phyloP scores from a whole-genome alignment of 768 basidiomycete species.

The Wakefieldia striispora region DNA sequence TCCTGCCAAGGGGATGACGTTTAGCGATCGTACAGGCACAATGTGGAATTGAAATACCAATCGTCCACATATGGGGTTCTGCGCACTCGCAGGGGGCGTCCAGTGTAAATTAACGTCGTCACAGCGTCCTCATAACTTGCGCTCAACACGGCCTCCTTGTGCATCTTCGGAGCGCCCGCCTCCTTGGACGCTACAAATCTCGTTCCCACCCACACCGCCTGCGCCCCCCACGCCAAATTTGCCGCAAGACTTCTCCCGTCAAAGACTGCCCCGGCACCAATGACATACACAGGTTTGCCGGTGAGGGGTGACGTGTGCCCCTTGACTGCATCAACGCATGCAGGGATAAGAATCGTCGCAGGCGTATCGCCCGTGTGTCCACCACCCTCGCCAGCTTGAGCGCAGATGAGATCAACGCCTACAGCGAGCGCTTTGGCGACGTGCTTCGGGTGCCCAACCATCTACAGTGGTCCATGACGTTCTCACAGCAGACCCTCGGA shows the following conservation, averaged over 20 bases:
- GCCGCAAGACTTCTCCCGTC: conserved; percentile 87
- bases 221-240: conserved; percentile 85
- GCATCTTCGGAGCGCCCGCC: conserved; percentile 77
- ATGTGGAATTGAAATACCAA: conserved; percentile 49
- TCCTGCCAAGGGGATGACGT: conserved; percentile 41
- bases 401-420: conserved; percentile 92
- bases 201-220: conserved; percentile 87
- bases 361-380: conserved; percentile 86
- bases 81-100: conserved; percentile 82
- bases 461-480: conserved; percentile 34
- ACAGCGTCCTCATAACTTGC: conserved; percentile 77
- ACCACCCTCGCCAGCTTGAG: conserved; percentile 91
- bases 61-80: conserved; percentile 83
- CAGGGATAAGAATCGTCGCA: conserved; percentile 85
- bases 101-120: conserved; percentile 87
- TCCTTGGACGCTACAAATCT: conserved; percentile 83
- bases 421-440: conserved; percentile 75
- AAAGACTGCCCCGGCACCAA: conserved; percentile 90
- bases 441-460: conserved; percentile 96
- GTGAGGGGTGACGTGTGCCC: conserved; percentile 77
- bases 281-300: conserved; percentile 78
- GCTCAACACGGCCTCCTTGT: conserved; percentile 74
- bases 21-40: background rate
- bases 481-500: background rate
- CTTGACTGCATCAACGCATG: conserved; percentile 81